These are phyloP conservation scores for Aspergillus sp. DNA, from an alignment of 2,329 filamentous ascomycete species.

Conservation along the genomic window DNA sequence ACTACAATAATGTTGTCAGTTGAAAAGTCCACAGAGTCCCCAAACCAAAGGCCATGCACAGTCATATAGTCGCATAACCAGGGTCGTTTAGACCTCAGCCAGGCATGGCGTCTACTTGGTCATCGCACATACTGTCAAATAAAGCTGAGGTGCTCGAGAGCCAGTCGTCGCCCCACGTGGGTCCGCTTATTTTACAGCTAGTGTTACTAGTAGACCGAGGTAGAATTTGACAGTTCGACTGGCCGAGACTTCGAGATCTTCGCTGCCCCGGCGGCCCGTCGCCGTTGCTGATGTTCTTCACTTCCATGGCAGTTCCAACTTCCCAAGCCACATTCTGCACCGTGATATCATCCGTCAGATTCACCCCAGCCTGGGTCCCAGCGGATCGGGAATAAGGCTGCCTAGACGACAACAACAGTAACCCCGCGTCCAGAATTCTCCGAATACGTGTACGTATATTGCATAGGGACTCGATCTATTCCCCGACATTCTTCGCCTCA, in stretches of 20 bases:
- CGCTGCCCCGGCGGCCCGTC: no score
- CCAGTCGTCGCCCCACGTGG: slow-evolving; percentile 7
- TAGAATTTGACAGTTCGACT: neutral
- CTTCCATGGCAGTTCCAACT: neutral
- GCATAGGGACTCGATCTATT: neutral
- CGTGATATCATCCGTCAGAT: slow-evolving; percentile 1
- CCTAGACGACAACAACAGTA: neutral
- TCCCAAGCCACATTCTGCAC: neutral
- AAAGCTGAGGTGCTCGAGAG: neutral
- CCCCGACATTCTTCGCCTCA: neutral
- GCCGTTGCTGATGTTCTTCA: neutral
- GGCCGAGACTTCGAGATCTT: neutral
- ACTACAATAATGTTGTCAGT: no score
- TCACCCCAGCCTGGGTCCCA: neutral
- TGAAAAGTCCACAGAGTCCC: no score
- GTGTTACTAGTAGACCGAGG: no score
- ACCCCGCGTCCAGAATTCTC: no score
- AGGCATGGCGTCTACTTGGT: no score
- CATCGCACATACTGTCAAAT: neutral
- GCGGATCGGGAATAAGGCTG: neutral
- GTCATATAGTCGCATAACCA: no score
- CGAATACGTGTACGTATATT: no score
- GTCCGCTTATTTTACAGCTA: neutral
- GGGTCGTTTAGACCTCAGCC: no score
- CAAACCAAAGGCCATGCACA: no score